These are phyloP conservation scores for Eucalyptus regnans DNA, from an alignment of 345 rosid genomes.

Conservation along the genomic window DNA sequence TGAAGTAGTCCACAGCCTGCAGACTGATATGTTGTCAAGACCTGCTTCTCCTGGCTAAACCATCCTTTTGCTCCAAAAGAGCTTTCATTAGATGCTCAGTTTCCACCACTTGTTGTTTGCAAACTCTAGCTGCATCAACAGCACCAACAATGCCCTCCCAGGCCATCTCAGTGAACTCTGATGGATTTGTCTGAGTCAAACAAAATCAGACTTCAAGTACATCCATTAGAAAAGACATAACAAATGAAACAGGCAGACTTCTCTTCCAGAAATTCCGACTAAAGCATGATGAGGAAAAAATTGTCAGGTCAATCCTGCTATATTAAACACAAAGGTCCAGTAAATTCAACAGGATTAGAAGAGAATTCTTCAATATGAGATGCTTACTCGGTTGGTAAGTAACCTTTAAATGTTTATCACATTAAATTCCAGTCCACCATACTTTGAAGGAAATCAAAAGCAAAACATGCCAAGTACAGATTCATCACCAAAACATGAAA, in stretches of 20 bases:
- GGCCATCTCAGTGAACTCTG: slow-evolving; percentile 81
- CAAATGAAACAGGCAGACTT: background rate
- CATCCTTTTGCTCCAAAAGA: slow-evolving; percentile 84
- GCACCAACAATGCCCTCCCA: slow-evolving; percentile 78
- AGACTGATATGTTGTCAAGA: slow-evolving; percentile 62
- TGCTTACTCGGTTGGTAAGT: background rate
- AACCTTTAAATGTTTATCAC: background rate
- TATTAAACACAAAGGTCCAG: background rate
- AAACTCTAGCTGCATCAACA: slow-evolving; percentile 51
- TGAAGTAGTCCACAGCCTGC: slow-evolving; percentile 57
- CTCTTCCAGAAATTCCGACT: background rate
- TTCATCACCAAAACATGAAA: background rate
- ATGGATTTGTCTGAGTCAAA: slow-evolving; percentile 29
- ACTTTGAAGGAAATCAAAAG: background rate
- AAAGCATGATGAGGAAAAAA: background rate
- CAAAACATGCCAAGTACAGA: background rate
- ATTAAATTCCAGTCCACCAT: background rate
- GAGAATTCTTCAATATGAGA: background rate
- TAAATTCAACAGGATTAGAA: background rate
- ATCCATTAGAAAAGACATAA: background rate
- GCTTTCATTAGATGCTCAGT: slow-evolving; percentile 94
- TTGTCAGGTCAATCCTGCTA: background rate
- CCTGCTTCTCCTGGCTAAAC: slow-evolving; percentile 74
- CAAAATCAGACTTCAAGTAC: background rate
- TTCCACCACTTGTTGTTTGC: slow-evolving; percentile 68